Conservation (phyloP, 768 basidiomycete species). For the Suillus alpinus region DNA sequence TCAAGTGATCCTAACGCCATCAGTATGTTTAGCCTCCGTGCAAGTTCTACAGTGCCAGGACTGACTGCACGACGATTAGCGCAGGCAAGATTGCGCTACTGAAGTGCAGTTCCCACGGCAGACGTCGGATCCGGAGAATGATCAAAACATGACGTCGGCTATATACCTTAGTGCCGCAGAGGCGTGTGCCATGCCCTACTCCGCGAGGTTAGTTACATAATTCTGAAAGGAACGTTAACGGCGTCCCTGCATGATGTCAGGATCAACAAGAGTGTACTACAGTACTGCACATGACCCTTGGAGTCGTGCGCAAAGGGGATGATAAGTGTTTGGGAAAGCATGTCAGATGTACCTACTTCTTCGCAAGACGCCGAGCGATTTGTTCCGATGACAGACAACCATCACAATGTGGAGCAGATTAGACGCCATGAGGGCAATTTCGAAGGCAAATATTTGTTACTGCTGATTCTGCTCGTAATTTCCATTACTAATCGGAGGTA, state of each 20-base stretch:
- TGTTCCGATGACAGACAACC: neutral
- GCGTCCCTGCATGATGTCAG: neutral
- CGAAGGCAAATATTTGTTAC: neutral
- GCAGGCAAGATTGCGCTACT: neutral
- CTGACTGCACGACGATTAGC: neutral
- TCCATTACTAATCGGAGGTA: neutral
- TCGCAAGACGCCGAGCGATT: neutral
- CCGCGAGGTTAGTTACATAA: neutral
- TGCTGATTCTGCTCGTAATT: neutral
- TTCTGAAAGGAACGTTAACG: neutral
- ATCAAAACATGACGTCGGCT: neutral
- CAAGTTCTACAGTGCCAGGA: no score
- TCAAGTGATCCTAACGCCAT: slow-evolving; percentile 65
- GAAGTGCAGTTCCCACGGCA: no score
- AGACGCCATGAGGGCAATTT: neutral
- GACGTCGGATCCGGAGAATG: neutral
- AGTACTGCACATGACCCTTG: no score
- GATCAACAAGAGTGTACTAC: no score
- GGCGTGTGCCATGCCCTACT: neutral
- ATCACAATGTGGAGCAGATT: neutral
- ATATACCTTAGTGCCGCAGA: neutral
- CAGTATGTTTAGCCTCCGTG: slow-evolving; percentile 56
- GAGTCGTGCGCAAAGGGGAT: neutral
- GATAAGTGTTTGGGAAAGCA: neutral
- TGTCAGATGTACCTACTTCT: neutral